These are phyloP conservation scores for Trichoderma sp. DNA, from an alignment of 2,329 filamentous ascomycete genomes.

Conservation along the genomic window DNA sequence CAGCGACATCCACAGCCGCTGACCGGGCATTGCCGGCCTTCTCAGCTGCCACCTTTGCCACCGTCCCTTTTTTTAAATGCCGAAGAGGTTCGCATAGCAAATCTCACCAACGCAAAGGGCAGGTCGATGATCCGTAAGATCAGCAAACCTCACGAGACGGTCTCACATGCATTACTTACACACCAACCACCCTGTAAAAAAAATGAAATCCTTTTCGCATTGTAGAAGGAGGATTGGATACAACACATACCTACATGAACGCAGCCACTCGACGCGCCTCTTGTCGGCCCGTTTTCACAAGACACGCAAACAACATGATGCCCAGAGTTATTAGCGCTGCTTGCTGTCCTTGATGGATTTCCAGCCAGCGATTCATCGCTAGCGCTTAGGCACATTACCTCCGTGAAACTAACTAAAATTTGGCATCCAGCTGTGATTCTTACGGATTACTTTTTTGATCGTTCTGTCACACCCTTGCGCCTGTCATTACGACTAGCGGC, in stretches of 20 bases:
- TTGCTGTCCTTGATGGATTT: background rate
- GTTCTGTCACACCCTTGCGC: background rate
- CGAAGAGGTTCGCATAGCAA: background rate
- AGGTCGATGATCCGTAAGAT: slow-evolving; percentile 9
- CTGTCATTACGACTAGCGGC: background rate
- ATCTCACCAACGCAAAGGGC: slow-evolving; percentile 6
- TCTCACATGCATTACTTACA: background rate
- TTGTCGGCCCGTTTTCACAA: slow-evolving; percentile 3
- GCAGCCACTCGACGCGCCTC: background rate
- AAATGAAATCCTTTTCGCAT: background rate
- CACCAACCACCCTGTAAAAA: background rate
- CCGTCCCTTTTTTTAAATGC: background rate
- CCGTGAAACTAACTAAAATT: background rate
- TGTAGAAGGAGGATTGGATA: background rate
- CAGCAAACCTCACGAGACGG: background rate
- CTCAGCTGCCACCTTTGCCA: background rate
- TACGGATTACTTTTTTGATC: background rate
- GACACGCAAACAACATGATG: background rate
- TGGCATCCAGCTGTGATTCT: background rate
- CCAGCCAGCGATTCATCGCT: background rate
- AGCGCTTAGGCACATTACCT: background rate
- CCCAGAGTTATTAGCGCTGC: background rate
- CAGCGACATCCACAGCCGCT: background rate
- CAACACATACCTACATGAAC: background rate
- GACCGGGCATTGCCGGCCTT: background rate